Conservation (phyloP, 2,329 filamentous ascomycete species). For the Monilinia fructicola region DNA sequence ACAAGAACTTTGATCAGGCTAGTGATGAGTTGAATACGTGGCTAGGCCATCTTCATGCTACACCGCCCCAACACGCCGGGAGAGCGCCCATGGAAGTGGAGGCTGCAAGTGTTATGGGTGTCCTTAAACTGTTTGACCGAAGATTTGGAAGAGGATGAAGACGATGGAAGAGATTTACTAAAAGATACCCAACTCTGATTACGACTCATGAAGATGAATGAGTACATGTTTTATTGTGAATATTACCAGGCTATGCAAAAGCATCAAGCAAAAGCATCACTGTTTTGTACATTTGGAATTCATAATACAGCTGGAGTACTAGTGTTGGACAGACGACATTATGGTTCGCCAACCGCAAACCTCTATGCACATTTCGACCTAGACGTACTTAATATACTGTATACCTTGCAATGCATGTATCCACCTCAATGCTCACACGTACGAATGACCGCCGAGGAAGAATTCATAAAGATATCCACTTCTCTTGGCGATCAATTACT, state of each 20-base stretch:
- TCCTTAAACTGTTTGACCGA: conserved; percentile 78
- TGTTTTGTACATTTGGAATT: neutral
- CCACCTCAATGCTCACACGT: neutral
- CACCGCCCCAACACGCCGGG: conserved; percentile 44
- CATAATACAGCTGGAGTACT: neutral
- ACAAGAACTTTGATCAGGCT: conserved; percentile 72
- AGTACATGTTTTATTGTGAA: conserved; percentile 13
- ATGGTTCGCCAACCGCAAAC: neutral
- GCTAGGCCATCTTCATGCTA: conserved; percentile 70
- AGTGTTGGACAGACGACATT: neutral
- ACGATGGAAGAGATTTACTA: neutral
- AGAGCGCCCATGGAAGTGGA: conserved; percentile 71
- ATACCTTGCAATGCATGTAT: conserved; percentile 2
- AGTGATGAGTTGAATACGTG: conserved; percentile 73
- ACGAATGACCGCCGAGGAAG: conserved; percentile 8
- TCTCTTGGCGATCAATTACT: conserved; percentile 6
- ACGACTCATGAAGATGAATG: conserved; percentile 19
- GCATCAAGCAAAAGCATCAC: conserved; percentile 12
- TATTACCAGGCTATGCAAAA: conserved; percentile 4
- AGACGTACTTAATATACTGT: neutral
- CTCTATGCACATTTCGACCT: neutral
- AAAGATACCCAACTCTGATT: conserved; percentile 13
- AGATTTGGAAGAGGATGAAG: conserved; percentile 57
- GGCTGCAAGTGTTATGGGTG: conserved; percentile 80
- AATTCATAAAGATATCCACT: neutral